phyloP scores from a whole-genome alignment of 805 yeast species.

The Candida ascalaphidarum region DNA sequence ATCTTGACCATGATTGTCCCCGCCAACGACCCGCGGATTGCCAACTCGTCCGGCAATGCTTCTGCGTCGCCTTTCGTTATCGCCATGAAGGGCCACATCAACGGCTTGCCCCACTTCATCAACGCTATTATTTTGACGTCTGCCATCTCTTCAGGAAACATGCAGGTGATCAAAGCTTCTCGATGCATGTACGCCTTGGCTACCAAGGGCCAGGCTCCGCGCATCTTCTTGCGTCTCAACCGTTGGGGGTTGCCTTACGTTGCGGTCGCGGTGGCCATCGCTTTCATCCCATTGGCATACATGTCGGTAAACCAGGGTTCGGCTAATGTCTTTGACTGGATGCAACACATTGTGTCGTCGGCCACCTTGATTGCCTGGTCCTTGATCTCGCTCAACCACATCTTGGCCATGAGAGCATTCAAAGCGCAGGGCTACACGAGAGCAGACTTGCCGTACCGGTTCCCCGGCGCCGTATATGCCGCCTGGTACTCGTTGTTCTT shows the following conservation, averaged over 20 bases:
- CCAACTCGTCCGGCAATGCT: conserved; percentile 19
- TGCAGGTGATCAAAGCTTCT: conserved; percentile 17
- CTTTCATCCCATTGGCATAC: conserved; percentile 28
- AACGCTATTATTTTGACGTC: conserved; percentile 32
- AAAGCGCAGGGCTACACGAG: conserved; percentile 30
- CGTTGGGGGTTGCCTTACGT: conserved; percentile 21
- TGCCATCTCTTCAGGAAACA: conserved; percentile 31
- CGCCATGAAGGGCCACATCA: conserved; percentile 26
- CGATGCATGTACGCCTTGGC: conserved; percentile 29
- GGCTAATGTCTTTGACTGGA: conserved; percentile 25
- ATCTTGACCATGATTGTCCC: conserved; percentile 25
- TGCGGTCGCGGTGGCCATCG: conserved; percentile 13
- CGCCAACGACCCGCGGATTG: conserved; percentile 15
- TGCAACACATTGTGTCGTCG: conserved; percentile 22
- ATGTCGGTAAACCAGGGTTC: conserved; percentile 17
- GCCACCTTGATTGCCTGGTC: conserved; percentile 22
- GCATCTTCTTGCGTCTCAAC: conserved; percentile 19
- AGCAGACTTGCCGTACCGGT: conserved; percentile 21
- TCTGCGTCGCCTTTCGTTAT: conserved; percentile 32
- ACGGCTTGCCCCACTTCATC: conserved; percentile 25
- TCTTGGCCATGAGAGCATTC: conserved; percentile 23
- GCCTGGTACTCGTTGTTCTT: conserved; percentile 22
- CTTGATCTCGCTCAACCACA: conserved; percentile 20
- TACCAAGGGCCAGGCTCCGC: conserved; percentile 29
- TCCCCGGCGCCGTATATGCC: conserved; percentile 14